phyloP scores from a whole-genome alignment of 2,329 filamentous ascomycete species.

The Aulographum hederae region DNA sequence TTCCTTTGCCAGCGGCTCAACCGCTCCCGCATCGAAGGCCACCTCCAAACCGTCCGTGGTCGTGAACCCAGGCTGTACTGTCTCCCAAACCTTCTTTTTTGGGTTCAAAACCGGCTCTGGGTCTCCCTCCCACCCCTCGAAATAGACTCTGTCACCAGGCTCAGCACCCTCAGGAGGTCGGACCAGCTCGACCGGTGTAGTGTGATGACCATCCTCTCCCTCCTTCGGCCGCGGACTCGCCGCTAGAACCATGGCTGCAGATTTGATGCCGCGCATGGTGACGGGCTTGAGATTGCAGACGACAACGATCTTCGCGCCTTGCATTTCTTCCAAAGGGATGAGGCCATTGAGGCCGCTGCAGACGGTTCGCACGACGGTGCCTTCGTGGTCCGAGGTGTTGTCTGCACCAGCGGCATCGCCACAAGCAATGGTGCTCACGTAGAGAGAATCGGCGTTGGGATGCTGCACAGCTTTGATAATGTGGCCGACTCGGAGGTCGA shows the following conservation, averaged over 20 bases:
- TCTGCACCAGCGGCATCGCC: slow-evolving; percentile 73
- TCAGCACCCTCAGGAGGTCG: slow-evolving; percentile 58
- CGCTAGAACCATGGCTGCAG: slow-evolving; percentile 78
- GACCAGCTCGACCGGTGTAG: slow-evolving; percentile 82
- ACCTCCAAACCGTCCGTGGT: slow-evolving; percentile 70
- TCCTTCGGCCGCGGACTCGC: slow-evolving; percentile 71
- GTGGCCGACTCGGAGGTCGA: slow-evolving; percentile 91
- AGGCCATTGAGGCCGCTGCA: slow-evolving; percentile 94
- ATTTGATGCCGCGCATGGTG: slow-evolving; percentile 87
- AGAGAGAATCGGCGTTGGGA: slow-evolving; percentile 91
- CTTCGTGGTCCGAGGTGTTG: slow-evolving; percentile 81
- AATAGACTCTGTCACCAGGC: slow-evolving; percentile 77
- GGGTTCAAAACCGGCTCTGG: slow-evolving; percentile 89
- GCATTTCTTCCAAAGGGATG: slow-evolving; percentile 88
- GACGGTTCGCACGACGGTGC: slow-evolving; percentile 81
- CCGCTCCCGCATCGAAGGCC: slow-evolving; percentile 62
- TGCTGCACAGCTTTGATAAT: slow-evolving; percentile 92
- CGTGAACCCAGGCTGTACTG: slow-evolving; percentile 86
- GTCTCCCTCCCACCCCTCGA: slow-evolving; percentile 73
- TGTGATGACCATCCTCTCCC: slow-evolving; percentile 71
- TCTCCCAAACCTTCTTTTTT: slow-evolving; percentile 99
- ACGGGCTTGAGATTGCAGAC: slow-evolving; percentile 98
- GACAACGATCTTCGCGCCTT: slow-evolving; percentile 82
- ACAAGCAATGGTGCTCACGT: slow-evolving; percentile 86
- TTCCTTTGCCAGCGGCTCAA: slow-evolving; percentile 59